Percentiles rank a stretch among this genome's conserved stretches.
These are phyloP conservation scores for Ilex paraguariensis DNA, from an alignment of 305 asterid genomes.

Conservation along the genomic window DNA sequence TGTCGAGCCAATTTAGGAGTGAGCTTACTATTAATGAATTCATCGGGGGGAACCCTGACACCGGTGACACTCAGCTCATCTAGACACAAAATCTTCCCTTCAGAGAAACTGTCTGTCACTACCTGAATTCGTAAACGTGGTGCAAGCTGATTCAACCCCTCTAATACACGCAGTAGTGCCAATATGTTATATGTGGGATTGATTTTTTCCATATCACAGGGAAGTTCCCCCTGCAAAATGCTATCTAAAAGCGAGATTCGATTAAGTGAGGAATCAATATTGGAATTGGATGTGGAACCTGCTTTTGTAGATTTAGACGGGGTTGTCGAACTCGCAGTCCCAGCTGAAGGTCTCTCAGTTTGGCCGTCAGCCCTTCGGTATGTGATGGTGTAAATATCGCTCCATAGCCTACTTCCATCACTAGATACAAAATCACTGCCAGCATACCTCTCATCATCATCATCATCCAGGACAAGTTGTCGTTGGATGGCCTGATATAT, in stretches of 20 bases:
- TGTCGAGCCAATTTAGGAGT: slow-evolving; percentile 94
- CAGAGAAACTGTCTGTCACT: slow-evolving; percentile 60
- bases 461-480: slow-evolving; percentile 83
- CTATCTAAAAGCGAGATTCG: slow-evolving; percentile 78
- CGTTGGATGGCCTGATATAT: slow-evolving; percentile 93
- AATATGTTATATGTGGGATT: slow-evolving; percentile 85
- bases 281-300: slow-evolving; percentile 39
- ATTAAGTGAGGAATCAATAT: slow-evolving; percentile 36
- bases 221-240: slow-evolving; percentile 90
- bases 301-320: slow-evolving; percentile 56
- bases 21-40: slow-evolving; percentile 77
- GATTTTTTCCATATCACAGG: slow-evolving; percentile 85
- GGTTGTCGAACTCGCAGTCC: slow-evolving; percentile 38
- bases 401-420: slow-evolving; percentile 89
- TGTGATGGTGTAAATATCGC: slow-evolving; percentile 86
- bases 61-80: slow-evolving; percentile 47
- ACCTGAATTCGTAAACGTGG: slow-evolving; percentile 68
- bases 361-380: slow-evolving; percentile 78
- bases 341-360: slow-evolving; percentile 53
- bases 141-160: slow-evolving; percentile 93
- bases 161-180: slow-evolving; percentile 91
- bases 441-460: slow-evolving; percentile 69
- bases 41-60: slow-evolving; percentile 54
- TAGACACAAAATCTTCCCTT: slow-evolving; percentile 55
- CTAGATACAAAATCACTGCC: slow-evolving; percentile 78